Conservation (phyloP, 2,329 filamentous ascomycete genomes). For the Diaporthe nobilis region DNA sequence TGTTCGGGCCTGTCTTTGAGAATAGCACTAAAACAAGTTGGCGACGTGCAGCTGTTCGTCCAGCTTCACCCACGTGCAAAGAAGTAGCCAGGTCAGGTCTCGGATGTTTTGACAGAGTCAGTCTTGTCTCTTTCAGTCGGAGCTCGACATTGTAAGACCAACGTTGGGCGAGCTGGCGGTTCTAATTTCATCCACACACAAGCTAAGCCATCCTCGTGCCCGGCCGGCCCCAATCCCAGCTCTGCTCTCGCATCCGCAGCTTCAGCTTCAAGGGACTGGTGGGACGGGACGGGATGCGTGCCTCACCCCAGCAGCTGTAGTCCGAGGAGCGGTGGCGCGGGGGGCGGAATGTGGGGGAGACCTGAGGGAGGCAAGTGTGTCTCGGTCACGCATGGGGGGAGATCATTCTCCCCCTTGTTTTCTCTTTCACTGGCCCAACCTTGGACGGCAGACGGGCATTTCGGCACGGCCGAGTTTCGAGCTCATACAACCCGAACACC, state of each 20-base stretch:
- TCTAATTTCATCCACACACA: conserved; percentile 4
- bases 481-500: neutral
- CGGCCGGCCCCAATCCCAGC: conserved; percentile 8
- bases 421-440: neutral
- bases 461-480: conserved; percentile 19
- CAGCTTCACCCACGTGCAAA: neutral
- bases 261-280: neutral
- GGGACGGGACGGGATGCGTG: conserved; percentile 4
- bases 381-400: neutral
- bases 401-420: neutral
- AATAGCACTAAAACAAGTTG: neutral
- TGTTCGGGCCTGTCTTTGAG: neutral
- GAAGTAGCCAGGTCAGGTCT: neutral
- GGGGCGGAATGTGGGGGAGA: conserved; percentile 33
- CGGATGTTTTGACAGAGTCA: neutral
- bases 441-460: neutral
- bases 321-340: conserved; percentile 12
- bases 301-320: neutral
- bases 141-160: neutral
- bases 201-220: neutral
- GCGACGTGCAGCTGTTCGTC: neutral
- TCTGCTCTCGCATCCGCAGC: neutral
- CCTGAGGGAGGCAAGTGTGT: neutral
- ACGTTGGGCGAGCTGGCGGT: neutral
- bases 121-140: neutral